Conservation (phyloP, 495 filamentous ascomycete genomes). For the Hamigera avellanea region DNA sequence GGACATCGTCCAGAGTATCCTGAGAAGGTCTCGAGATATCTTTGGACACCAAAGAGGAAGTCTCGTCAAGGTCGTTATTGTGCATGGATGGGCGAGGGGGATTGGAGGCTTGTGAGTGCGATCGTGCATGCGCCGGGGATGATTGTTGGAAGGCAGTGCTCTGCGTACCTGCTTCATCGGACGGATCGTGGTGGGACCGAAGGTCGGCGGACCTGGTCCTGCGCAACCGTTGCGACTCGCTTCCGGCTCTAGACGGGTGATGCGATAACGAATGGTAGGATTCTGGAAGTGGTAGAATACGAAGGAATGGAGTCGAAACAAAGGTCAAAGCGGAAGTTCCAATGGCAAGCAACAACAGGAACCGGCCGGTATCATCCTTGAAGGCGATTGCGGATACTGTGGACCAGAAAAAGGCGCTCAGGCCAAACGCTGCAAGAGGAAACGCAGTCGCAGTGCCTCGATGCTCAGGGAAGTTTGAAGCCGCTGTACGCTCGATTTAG, state of each 20-base stretch:
- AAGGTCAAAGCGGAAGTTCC: conserved; percentile 72
- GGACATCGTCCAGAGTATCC: conserved; percentile 24
- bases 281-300: conserved; percentile 52
- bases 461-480: conserved; percentile 84
- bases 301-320: conserved; percentile 68
- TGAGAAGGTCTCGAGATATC: conserved; percentile 29
- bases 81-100: conserved; percentile 18
- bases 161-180: conserved; percentile 62
- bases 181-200: conserved; percentile 29
- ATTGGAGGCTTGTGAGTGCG: conserved; percentile 27
- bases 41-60: conserved; percentile 71
- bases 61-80: conserved; percentile 50
- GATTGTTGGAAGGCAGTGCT: conserved; percentile 20
- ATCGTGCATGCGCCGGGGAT: conserved; percentile 20
- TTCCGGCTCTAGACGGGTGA: conserved; percentile 23
- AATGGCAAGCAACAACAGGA: conserved; percentile 66
- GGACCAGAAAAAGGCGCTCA: conserved; percentile 95
- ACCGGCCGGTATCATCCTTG: conserved; percentile 68
- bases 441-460: conserved; percentile 91
- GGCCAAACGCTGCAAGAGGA: conserved; percentile 81
- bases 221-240: conserved; percentile 48
- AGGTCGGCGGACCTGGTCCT: conserved; percentile 47
- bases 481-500: conserved; percentile 36
- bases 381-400: conserved; percentile 64
- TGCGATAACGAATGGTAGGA: conserved; percentile 55